Percentiles rank a stretch among this genome's conserved stretches.
These are phyloP conservation scores for Magnolia officinalis DNA, from an alignment of 164 flowering plant species.

Conservation along the genomic window DNA sequence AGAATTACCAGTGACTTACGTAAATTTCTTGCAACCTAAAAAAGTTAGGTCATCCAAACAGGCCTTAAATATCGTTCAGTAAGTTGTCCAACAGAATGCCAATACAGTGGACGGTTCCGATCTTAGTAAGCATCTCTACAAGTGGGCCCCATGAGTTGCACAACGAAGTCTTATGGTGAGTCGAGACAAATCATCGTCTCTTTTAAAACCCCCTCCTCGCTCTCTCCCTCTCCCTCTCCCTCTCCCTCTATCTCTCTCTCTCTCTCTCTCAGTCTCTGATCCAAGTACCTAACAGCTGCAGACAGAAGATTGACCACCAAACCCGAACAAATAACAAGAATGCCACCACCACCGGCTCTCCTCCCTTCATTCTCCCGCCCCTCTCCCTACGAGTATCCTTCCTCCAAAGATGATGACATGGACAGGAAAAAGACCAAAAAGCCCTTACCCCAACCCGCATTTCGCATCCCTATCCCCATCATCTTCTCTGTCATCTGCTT, in stretches of 20 bases:
- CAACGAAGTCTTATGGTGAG: too few relatives aligned
- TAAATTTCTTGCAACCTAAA: too few relatives aligned
- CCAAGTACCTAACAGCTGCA: neutral
- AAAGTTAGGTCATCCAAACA: too few relatives aligned
- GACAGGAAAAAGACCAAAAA: slow-evolving; percentile 1
- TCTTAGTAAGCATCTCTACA: too few relatives aligned
- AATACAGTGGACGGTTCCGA: too few relatives aligned
- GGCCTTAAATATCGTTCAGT: too few relatives aligned
- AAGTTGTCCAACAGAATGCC: too few relatives aligned
- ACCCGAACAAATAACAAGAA: neutral
- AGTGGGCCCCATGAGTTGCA: too few relatives aligned
- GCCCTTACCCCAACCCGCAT: neutral
- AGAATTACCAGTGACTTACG: too few relatives aligned
- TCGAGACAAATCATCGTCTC: too few relatives aligned
- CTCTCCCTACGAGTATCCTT: neutral
- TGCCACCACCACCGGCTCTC: slow-evolving; percentile 7
- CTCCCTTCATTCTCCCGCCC: neutral
- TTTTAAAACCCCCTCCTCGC: neutral
- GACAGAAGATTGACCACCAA: slow-evolving; percentile 7
- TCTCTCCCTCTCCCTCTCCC: neutral
- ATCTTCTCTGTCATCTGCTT: slow-evolving; percentile 31
- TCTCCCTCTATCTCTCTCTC: neutral
- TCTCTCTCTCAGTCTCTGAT: neutral
- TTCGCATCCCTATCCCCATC: neutral
- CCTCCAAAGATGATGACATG: neutral